A percentile compares a stretch with the other conserved stretches of the same genome.
Evolutionary conservation across 2,329 filamentous ascomycete genomes (phyloP).

Genomic region (Coleophoma eucalyptorum): DNA sequence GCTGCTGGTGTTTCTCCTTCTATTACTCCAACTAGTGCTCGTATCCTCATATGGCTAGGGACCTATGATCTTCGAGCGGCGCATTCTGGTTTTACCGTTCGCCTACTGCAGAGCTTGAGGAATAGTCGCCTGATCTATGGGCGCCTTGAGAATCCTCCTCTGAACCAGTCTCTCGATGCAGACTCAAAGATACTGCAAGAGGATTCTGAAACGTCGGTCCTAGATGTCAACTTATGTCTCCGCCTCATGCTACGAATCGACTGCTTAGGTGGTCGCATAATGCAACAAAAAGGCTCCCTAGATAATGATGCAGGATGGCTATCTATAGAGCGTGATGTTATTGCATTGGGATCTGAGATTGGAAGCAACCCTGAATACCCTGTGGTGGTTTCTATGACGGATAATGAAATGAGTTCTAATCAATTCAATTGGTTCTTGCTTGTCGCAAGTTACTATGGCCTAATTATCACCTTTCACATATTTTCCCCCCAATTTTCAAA

Average conservation of each 20-base stretch:
- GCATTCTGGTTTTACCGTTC: not conserved
- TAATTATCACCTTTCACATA: not conserved
- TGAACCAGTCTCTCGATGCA: no score
- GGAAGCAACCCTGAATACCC: no score
- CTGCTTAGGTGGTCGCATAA: no score
- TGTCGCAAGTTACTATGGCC: not conserved
- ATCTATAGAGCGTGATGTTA: no score
- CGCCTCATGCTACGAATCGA: no score
- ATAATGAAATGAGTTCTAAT: not conserved
- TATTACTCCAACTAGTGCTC: not conserved
- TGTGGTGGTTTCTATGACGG: not conserved
- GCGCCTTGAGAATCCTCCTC: no score
- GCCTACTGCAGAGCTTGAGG: not conserved
- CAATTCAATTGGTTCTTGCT: not conserved
- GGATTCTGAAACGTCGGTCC: not conserved
- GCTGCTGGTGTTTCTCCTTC: not conserved
- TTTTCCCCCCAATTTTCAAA: no score
- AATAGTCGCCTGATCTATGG: no score
- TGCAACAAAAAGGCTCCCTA: no score
- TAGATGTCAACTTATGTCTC: not conserved
- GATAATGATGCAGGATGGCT: no score
- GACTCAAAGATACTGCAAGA: no score
- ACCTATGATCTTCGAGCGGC: not conserved
- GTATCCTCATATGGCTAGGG: not conserved
- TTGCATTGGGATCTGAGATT: no score